Conservation (phyloP, 2,329 filamentous ascomycete species). For the Zymoseptoria tritici region DNA sequence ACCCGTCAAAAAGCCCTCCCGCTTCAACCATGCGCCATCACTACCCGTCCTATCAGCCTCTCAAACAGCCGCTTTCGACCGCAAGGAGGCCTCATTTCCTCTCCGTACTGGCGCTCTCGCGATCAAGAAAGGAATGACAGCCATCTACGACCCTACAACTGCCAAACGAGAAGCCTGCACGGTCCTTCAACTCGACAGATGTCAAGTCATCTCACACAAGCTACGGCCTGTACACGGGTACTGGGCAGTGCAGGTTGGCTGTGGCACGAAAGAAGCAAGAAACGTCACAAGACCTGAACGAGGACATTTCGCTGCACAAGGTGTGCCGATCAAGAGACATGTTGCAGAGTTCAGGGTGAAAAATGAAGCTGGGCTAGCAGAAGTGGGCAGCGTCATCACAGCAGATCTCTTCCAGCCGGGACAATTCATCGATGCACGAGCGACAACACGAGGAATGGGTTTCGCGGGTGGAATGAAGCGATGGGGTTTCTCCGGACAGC, state of each 20-base stretch:
- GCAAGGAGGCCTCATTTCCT: slow-evolving; percentile 52
- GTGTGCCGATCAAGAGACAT: slow-evolving; percentile 74
- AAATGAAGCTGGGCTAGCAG: slow-evolving; percentile 62
- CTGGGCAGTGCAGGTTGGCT: slow-evolving; percentile 85
- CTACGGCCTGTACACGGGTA: slow-evolving; percentile 76
- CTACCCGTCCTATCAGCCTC: slow-evolving; percentile 49
- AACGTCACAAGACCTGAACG: slow-evolving; percentile 78
- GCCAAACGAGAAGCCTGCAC: slow-evolving; percentile 78
- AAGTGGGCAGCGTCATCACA: slow-evolving; percentile 65
- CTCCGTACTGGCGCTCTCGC: slow-evolving; percentile 75
- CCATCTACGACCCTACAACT: slow-evolving; percentile 68
- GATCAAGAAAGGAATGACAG: slow-evolving; percentile 93
- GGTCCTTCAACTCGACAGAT: slow-evolving; percentile 84
- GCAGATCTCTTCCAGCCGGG: slow-evolving; percentile 90
- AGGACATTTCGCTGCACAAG: slow-evolving; percentile 78
- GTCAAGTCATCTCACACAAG: slow-evolving; percentile 84
- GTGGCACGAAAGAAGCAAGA: slow-evolving; percentile 62
- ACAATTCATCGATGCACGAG: slow-evolving; percentile 80
- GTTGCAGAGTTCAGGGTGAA: slow-evolving; percentile 83
- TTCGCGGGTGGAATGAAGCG: slow-evolving; percentile 98
- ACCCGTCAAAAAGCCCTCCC: slow-evolving; percentile 39
- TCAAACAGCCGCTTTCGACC: slow-evolving; percentile 51
- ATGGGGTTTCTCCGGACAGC: slow-evolving; percentile 82
- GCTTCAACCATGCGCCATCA: slow-evolving; percentile 47
- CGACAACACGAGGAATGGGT: slow-evolving; percentile 76